Evolutionary conservation across 768 basidiomycete genomes (phyloP).

Genomic region (Suillus cothurnatus): DNA sequence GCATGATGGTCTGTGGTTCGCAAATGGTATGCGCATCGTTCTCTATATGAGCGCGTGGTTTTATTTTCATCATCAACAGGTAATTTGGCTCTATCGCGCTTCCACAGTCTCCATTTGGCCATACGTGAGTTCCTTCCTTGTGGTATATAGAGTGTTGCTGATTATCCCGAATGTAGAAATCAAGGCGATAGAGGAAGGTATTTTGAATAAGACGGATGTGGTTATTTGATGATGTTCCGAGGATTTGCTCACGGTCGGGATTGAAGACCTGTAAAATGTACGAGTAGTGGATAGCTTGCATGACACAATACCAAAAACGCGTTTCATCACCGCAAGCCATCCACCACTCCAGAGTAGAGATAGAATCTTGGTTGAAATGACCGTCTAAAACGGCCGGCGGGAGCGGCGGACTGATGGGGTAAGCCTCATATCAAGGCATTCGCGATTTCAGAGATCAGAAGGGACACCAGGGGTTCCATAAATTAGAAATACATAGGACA

Average conservation of each 20-base stretch:
- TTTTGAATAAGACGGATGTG: slow-evolving; percentile 13
- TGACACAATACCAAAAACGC: too few relatives aligned
- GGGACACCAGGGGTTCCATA: too few relatives aligned
- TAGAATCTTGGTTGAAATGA: too few relatives aligned
- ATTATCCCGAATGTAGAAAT: slow-evolving; percentile 23
- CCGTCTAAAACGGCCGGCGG: too few relatives aligned
- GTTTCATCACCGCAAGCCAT: too few relatives aligned
- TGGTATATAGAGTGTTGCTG: background rate
- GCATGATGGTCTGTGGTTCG: slow-evolving; percentile 39
- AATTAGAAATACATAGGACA: too few relatives aligned
- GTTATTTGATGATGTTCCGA: background rate
- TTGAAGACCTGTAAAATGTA: background rate
- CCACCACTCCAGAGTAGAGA: too few relatives aligned
- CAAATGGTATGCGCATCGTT: slow-evolving; percentile 18
- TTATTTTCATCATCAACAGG: slow-evolving; percentile 15
- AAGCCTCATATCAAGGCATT: too few relatives aligned
- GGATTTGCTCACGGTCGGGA: background rate
- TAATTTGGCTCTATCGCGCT: slow-evolving; percentile 26
- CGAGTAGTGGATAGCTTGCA: too few relatives aligned
- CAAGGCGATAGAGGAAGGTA: slow-evolving; percentile 32
- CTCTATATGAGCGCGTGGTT: background rate
- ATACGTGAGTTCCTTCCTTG: slow-evolving; percentile 27
- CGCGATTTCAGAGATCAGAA: too few relatives aligned
- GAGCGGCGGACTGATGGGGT: too few relatives aligned
- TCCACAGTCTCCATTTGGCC: slow-evolving; percentile 33